phyloP scores from a whole-genome alignment of 345 rosid genomes.

The Gossypium mustelinum region DNA sequence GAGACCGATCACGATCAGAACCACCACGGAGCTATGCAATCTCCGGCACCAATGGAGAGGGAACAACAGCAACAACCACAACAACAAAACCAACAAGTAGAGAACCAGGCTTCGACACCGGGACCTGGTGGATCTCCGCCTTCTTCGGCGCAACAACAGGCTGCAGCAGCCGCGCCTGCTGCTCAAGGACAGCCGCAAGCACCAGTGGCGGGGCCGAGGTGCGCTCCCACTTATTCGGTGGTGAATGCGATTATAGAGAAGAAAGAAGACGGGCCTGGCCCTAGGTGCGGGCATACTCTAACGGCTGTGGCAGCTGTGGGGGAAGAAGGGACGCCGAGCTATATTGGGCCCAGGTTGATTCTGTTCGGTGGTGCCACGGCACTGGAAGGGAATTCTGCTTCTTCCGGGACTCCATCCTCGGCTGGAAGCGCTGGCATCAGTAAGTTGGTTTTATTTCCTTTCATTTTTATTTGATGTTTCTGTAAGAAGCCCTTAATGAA shows the following conservation, averaged over 20 bases:
- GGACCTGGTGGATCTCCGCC: constrained; percentile 32
- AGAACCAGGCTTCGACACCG: constrained; percentile 34
- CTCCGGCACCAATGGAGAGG: constrained; percentile 47
- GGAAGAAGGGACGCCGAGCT: constrained; percentile 77
- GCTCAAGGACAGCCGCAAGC: constrained; percentile 30
- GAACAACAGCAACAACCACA: constrained; percentile 29
- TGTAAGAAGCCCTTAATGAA: neutral
- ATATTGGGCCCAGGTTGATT: constrained; percentile 84
- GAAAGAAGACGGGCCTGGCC: constrained; percentile 96
- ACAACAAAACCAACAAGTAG: constrained; percentile 25
- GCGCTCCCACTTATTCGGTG: constrained; percentile 81
- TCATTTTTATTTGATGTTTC: constrained; percentile 5
- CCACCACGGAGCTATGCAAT: constrained; percentile 19
- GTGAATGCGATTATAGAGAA: constrained; percentile 81
- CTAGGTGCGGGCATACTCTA: constrained; percentile 93
- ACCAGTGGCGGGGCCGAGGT: constrained; percentile 72
- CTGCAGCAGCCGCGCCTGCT: constrained; percentile 26
- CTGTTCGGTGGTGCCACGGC: constrained; percentile 98
- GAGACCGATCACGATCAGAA: constrained; percentile 63
- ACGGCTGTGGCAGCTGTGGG: constrained; percentile 94
- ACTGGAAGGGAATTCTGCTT: constrained; percentile 92
- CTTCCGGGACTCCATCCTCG: constrained; percentile 84
- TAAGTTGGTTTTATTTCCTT: constrained; percentile 34
- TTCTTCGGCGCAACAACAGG: constrained; percentile 29
- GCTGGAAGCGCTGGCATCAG: constrained; percentile 98